These are phyloP conservation scores for Hymenoscyphus albidus DNA, from an alignment of 2,329 filamentous ascomycete species.

Conservation along the genomic window DNA sequence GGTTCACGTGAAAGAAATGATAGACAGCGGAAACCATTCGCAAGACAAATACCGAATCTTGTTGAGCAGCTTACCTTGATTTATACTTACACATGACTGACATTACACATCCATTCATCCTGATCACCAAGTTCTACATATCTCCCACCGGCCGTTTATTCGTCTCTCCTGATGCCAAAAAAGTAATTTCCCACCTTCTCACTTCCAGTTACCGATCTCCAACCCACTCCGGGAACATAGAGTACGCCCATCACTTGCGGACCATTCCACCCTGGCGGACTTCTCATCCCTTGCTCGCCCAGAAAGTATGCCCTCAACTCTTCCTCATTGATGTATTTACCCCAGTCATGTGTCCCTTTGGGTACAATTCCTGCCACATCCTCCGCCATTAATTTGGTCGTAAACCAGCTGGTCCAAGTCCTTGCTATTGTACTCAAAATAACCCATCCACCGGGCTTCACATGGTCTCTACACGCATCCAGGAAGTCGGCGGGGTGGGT, in stretches of 20 bases:
- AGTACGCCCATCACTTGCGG: slow-evolving; percentile 72
- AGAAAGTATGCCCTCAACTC: slow-evolving; percentile 63
- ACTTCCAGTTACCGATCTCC: slow-evolving; percentile 76
- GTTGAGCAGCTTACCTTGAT: not conserved
- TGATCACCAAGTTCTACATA: not conserved
- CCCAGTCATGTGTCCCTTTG: slow-evolving; percentile 91
- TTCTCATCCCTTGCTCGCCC: slow-evolving; percentile 37
- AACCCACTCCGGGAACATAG: slow-evolving; percentile 86
- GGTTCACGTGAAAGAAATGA: not conserved
- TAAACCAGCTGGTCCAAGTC: slow-evolving; percentile 83
- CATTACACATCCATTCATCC: not conserved
- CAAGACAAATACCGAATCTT: not conserved
- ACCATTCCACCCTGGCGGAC: slow-evolving; percentile 49
- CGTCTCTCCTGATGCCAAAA: slow-evolving; percentile 69
- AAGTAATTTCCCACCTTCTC: slow-evolving; percentile 95
- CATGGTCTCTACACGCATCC: slow-evolving; percentile 64
- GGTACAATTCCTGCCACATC: slow-evolving; percentile 85
- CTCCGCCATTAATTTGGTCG: slow-evolving; percentile 90
- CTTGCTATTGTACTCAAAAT: slow-evolving; percentile 89
- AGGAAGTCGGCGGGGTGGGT: slow-evolving; percentile 72
- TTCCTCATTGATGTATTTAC: slow-evolving; percentile 85
- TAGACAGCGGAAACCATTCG: not conserved
- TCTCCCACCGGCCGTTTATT: not conserved
- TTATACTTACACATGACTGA: not conserved
- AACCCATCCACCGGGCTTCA: slow-evolving; percentile 89